phyloP scores from a whole-genome alignment of 2,329 filamentous ascomycete species.

The Celoporthe dispersa region DNA sequence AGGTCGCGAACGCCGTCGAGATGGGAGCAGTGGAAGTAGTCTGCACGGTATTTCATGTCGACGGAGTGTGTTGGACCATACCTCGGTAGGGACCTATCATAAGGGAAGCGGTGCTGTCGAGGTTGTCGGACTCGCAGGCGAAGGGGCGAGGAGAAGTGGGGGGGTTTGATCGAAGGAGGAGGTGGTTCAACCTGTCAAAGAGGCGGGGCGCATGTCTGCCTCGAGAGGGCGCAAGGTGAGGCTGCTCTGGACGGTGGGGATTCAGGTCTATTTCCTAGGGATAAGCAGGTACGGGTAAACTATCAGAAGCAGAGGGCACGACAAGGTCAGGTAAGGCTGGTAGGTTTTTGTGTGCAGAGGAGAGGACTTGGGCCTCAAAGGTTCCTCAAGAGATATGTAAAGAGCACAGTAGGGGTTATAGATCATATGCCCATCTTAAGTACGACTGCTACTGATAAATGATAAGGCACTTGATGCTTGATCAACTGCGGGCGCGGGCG shows the following conservation, averaged over 20 bases:
- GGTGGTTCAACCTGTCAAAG: constrained; percentile 4
- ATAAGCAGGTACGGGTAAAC: background rate
- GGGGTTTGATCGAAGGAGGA: background rate
- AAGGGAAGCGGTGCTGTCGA: background rate
- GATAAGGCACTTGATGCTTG: constrained; percentile 14
- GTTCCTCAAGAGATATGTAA: background rate
- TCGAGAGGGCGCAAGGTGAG: background rate
- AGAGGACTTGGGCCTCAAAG: background rate
- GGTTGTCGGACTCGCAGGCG: background rate
- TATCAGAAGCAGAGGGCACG: too few species aligned
- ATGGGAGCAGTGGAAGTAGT: constrained; percentile 20
- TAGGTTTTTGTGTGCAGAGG: background rate
- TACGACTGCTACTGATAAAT: constrained; percentile 5
- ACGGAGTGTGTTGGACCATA: constrained; percentile 22
- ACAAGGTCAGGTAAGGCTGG: background rate
- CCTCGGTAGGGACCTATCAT: background rate
- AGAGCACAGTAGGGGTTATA: constrained; percentile 4
- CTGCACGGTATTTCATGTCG: constrained; percentile 29
- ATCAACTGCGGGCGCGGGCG: background rate
- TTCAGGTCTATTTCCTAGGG: background rate
- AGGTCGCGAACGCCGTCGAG: constrained; percentile 21
- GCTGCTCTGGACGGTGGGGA: background rate
- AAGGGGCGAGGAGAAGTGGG: background rate
- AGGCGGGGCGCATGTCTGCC: constrained; percentile 5
- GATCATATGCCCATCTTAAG: constrained; percentile 10